phyloP scores from a whole-genome alignment of 2,329 filamentous ascomycete genomes.

The Colletotrichum filicis region DNA sequence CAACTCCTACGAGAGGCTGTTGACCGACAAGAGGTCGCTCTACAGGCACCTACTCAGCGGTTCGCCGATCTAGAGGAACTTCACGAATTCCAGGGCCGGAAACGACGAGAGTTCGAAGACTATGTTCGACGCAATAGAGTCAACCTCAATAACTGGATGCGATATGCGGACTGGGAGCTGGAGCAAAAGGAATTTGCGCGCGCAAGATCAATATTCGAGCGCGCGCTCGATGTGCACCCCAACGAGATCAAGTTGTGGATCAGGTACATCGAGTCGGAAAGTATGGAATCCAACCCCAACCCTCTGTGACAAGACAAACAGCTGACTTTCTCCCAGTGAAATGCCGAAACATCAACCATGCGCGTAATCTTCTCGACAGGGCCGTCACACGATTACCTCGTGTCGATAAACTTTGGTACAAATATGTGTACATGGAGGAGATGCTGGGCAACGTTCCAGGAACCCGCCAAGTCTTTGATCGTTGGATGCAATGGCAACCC shows the following conservation, averaged over 20 bases:
- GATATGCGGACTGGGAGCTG: constrained; percentile 96
- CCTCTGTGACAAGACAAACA: neutral
- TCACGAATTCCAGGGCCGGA: constrained; percentile 95
- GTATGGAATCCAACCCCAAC: constrained; percentile 70
- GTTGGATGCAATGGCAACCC: constrained; percentile 99
- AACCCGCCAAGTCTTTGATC: constrained; percentile 92
- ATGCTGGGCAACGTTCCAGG: constrained; percentile 94
- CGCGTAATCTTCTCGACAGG: constrained; percentile 91
- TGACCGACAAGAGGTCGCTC: constrained; percentile 88
- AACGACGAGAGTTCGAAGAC: constrained; percentile 96
- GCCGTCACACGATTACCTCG: constrained; percentile 93
- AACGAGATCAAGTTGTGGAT: constrained; percentile 91
- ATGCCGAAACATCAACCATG: constrained; percentile 91
- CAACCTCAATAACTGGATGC: constrained; percentile 99
- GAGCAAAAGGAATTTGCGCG: constrained; percentile 97
- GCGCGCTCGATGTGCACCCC: constrained; percentile 90
- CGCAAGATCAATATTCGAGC: constrained; percentile 92
- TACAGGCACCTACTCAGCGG: constrained; percentile 92
- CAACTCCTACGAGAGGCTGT: constrained; percentile 97
- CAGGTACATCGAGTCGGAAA: constrained; percentile 94
- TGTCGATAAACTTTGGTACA: constrained; percentile 98
- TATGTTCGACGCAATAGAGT: constrained; percentile 95
- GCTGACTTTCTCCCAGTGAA: constrained; percentile 28
- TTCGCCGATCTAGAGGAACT: constrained; percentile 98
- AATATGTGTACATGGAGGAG: constrained; percentile 99